Evolutionary conservation across 257 asterid genomes (phyloP).

Genomic region (Solanum gandarillasii): DNA sequence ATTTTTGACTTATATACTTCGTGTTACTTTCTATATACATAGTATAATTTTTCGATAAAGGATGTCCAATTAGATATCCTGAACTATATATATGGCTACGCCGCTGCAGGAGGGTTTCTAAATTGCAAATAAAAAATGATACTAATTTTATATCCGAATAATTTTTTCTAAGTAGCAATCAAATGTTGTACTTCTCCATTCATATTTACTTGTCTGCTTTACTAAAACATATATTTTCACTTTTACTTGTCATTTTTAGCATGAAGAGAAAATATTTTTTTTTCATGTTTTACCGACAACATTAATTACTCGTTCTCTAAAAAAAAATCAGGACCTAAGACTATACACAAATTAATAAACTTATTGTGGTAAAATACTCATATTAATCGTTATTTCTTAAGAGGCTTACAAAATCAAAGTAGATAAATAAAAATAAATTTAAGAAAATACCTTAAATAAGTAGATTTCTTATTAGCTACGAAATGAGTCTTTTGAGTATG

Average conservation of each 20-base stretch:
- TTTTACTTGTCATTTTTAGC: background rate
- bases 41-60: background rate
- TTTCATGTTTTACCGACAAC: too few species aligned
- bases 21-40: background rate
- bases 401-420: background rate
- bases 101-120: background rate
- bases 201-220: background rate
- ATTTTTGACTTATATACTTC: too few species aligned
- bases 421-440: background rate
- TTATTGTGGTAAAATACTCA: fast-evolving
- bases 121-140: background rate
- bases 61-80: too few species aligned
- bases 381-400: background rate
- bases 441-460: background rate
- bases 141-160: background rate
- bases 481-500: background rate
- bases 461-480: background rate
- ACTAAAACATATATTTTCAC: too few species aligned
- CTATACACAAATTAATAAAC: background rate
- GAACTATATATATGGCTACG: background rate
- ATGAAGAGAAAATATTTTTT: too few species aligned
- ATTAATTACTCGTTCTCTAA: too few species aligned
- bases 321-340: too few species aligned
- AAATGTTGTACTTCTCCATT: background rate
- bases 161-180: background rate